Evolutionary conservation across 2,329 filamentous ascomycete genomes (phyloP).

Genomic region (Aspergillus sp.): DNA sequence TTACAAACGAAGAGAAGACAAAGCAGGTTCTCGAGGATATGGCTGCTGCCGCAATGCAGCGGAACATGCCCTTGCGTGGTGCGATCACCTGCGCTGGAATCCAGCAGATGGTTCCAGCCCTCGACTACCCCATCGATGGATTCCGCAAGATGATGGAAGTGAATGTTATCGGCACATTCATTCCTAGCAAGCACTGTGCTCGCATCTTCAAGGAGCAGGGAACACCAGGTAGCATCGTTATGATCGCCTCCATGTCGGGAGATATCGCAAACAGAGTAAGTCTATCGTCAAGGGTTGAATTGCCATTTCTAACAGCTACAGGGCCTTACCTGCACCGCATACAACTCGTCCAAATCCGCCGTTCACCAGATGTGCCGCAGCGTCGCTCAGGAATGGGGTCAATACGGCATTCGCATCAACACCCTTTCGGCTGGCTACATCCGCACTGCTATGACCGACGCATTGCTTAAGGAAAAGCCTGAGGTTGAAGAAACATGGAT

Average conservation of each 20-base stretch:
- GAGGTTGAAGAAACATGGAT: constrained; percentile 52
- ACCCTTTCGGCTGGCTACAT: constrained; percentile 69
- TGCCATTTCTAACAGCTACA: constrained; percentile 22
- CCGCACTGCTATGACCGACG: constrained; percentile 46
- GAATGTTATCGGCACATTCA: constrained; percentile 34
- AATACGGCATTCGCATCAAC: constrained; percentile 71
- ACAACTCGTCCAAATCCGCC: constrained; percentile 48
- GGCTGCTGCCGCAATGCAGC: constrained; percentile 16
- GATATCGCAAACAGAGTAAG: constrained; percentile 56
- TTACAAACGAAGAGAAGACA: constrained; percentile 42
- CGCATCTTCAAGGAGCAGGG: constrained; percentile 52
- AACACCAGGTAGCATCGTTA: constrained; percentile 56
- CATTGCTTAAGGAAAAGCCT: constrained; percentile 41
- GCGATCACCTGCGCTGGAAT: constrained; percentile 47
- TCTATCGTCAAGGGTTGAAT: constrained; percentile 8
- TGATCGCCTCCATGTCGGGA: constrained; percentile 69
- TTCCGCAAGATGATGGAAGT: constrained; percentile 32
- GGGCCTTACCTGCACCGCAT: constrained; percentile 60
- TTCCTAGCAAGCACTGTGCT: constrained; percentile 28
- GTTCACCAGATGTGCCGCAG: constrained; percentile 47
- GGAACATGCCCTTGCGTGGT: constrained; percentile 17
- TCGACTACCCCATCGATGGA: constrained; percentile 41
- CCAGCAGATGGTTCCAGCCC: constrained; percentile 43
- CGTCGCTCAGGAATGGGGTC: constrained; percentile 46
- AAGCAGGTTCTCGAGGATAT: constrained; percentile 33